Evolutionary conservation across 116 monocot genomes (phyloP).

Genomic region (Iris pallida): DNA sequence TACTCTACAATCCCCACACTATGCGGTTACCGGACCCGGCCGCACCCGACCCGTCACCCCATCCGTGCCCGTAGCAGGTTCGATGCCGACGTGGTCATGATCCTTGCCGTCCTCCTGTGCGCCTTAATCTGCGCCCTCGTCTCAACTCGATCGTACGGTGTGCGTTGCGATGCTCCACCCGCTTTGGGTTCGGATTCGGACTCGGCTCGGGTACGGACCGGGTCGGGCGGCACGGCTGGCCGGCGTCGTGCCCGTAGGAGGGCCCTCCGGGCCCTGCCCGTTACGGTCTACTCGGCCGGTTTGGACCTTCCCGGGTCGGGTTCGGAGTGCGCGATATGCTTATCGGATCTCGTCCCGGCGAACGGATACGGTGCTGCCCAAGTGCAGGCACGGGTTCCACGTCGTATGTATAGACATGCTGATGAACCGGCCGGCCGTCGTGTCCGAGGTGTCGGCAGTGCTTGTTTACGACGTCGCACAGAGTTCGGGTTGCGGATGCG

Average conservation of each 20-base stretch:
- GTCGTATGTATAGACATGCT: conserved; percentile 16
- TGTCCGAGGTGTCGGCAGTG: conserved; percentile 3
- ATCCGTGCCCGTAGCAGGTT: neutral
- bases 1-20: neutral
- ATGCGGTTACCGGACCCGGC: neutral
- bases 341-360: conserved; percentile 7
- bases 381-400: conserved; percentile 20
- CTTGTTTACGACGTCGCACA: neutral
- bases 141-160: conserved; percentile 17
- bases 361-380: conserved; percentile 19
- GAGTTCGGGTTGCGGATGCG: neutral
- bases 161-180: conserved; percentile 11
- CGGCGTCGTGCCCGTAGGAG: neutral
- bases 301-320: neutral
- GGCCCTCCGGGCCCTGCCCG: conserved; percentile 14
- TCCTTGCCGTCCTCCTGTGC: conserved; percentile 24
- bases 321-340: conserved; percentile 26
- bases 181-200: neutral
- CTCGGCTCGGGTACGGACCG: neutral
- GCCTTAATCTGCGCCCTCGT: conserved; percentile 16
- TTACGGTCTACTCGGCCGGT: conserved; percentile 9
- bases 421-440: neutral
- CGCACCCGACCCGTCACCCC: neutral
- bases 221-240: neutral
- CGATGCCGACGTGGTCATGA: conserved; percentile 20